These are phyloP conservation scores for Mucor irregularis DNA, from an alignment of 371 early-diverging fungal genomes.

Conservation along the genomic window DNA sequence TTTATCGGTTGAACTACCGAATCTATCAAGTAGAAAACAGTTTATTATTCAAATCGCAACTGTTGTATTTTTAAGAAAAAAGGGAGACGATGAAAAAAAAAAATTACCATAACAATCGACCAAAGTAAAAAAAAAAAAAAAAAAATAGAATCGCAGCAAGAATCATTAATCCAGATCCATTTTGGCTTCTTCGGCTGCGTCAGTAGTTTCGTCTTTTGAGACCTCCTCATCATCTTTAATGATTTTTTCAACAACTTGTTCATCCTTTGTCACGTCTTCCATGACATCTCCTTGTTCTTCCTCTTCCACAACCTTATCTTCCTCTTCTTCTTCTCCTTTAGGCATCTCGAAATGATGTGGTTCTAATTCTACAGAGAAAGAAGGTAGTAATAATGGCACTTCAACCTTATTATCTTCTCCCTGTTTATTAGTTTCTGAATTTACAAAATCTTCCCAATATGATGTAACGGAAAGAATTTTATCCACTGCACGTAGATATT, in stretches of 20 bases:
- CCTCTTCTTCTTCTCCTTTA: too few relatives aligned
- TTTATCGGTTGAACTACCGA: too few relatives aligned
- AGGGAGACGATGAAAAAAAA: too few relatives aligned
- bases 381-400: not conserved
- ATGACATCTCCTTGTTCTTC: not conserved
- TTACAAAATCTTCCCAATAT: conserved; percentile 30
- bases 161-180: conserved; percentile 5
- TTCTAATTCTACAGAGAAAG: too few relatives aligned
- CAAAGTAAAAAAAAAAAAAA: conserved; percentile 1
- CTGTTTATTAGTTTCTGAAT: not conserved
- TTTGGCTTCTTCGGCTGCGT: not conserved
- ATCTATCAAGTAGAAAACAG: too few relatives aligned
- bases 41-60: too few relatives aligned
- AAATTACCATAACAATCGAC: too few relatives aligned
- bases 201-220: not conserved
- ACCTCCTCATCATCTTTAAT: not conserved
- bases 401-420: not conserved
- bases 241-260: not conserved
- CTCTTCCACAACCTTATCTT: too few relatives aligned
- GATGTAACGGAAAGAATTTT: conserved; percentile 45
- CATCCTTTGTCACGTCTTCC: not conserved
- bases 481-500: conserved; percentile 61
- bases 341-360: too few relatives aligned
- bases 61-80: too few relatives aligned
- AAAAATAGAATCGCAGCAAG: too few relatives aligned